A percentile compares a stretch with the other conserved stretches of the same genome.
Conservation (phyloP, 768 basidiomycete genomes). For the Boletellus ananas region DNA sequence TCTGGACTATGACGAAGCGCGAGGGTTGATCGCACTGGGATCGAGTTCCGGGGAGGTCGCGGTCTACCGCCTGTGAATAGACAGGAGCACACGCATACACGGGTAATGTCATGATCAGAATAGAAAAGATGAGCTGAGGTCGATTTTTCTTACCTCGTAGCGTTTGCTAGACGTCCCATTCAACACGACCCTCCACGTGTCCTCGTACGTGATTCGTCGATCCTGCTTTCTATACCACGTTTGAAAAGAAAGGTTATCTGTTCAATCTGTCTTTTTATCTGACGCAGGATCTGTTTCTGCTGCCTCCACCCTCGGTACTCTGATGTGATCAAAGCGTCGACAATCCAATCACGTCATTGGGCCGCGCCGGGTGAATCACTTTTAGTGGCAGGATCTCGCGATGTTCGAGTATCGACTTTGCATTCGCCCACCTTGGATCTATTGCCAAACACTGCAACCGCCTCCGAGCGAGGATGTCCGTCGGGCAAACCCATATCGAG, state of each 20-base stretch:
- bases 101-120: background rate
- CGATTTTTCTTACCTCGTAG: too few relatives aligned
- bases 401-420: background rate
- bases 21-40: slow-evolving; percentile 51
- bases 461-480: too few relatives aligned
- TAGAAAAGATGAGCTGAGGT: background rate
- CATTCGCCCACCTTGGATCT: background rate
- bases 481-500: too few relatives aligned
- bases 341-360: background rate
- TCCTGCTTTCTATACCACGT: background rate
- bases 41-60: slow-evolving; percentile 46
- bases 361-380: background rate
- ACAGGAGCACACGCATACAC: background rate
- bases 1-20: slow-evolving; percentile 58
- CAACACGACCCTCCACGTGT: background rate
- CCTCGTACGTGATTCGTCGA: background rate
- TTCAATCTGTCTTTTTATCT: background rate
- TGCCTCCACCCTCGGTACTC: background rate
- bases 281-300: background rate
- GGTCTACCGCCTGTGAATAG: slow-evolving; percentile 27
- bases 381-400: background rate
- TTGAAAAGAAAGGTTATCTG: background rate
- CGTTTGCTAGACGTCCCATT: background rate
- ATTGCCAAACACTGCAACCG: background rate
- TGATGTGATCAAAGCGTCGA: background rate